These are phyloP conservation scores for Fusarium marasasianum DNA, from an alignment of 2,329 filamentous ascomycete genomes.

Conservation along the genomic window DNA sequence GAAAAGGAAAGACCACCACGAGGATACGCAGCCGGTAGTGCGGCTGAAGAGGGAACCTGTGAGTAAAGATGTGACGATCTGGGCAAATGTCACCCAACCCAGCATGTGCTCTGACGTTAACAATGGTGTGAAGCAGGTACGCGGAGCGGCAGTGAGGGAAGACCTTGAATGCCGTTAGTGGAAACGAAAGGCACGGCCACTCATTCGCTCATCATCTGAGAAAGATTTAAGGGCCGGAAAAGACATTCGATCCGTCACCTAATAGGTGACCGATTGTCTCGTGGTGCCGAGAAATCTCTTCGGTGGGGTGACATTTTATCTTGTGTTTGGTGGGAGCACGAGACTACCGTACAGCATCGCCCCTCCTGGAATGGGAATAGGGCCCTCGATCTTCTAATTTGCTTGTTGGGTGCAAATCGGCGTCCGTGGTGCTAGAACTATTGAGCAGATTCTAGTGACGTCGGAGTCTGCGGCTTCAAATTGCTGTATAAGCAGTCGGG, in stretches of 20 bases:
- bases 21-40: conserved; percentile 18
- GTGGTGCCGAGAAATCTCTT: conserved; percentile 44
- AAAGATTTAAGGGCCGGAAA: conserved; percentile 22
- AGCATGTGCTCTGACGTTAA: conserved; percentile 36
- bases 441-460: conserved; percentile 39
- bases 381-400: conserved; percentile 21
- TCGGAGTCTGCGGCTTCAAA: conserved; percentile 35
- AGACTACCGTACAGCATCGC: conserved; percentile 36
- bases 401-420: conserved; percentile 36
- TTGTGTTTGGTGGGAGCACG: conserved; percentile 35
- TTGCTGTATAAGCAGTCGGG: conserved; percentile 39
- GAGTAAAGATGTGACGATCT: conserved; percentile 37
- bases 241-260: conserved; percentile 42
- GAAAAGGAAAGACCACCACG: not conserved
- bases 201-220: conserved; percentile 33
- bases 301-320: conserved; percentile 42
- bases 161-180: conserved; percentile 13
- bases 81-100: conserved; percentile 40
- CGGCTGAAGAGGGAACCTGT: conserved; percentile 22
- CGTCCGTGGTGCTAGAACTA: conserved; percentile 38
- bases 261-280: conserved; percentile 42
- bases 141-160: conserved; percentile 22
- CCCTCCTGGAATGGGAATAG: conserved; percentile 33
- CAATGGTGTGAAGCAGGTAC: conserved; percentile 25
- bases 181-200: conserved; percentile 17